Evolutionary conservation across 2,329 filamentous ascomycete species (phyloP).

Genomic region (Arthrobotrys sinensis): DNA sequence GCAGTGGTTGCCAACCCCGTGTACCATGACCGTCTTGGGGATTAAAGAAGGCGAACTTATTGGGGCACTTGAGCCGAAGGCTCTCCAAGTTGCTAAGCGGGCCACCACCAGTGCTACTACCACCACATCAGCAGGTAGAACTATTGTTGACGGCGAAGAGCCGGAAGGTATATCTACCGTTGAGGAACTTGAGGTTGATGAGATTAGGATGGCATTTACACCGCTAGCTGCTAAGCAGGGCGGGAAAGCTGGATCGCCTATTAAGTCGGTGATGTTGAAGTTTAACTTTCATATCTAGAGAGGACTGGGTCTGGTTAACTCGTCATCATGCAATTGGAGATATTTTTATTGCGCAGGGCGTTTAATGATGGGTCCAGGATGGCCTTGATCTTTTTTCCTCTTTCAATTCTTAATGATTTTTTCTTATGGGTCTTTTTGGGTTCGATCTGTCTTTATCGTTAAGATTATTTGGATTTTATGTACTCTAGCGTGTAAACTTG

Average conservation of each 20-base stretch:
- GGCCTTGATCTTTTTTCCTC: no score
- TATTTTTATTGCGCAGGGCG: no score
- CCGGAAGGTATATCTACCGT: neutral
- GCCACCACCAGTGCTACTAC: neutral
- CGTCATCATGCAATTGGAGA: no score
- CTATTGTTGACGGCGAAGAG: neutral
- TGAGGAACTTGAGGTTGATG: slow-evolving; percentile 39
- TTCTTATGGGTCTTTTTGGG: no score
- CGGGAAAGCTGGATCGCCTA: neutral
- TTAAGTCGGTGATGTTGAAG: slow-evolving; percentile 34
- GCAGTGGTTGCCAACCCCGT: slow-evolving; percentile 21
- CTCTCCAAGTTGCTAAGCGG: neutral
- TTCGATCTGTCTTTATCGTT: no score
- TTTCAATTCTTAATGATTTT: no score
- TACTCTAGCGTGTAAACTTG: no score
- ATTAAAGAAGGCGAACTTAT: slow-evolving; percentile 13
- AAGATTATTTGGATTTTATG: no score
- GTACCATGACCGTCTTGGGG: slow-evolving; percentile 28
- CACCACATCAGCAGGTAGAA: neutral
- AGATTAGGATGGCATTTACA: slow-evolving; percentile 27
- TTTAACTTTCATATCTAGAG: slow-evolving; percentile 13
- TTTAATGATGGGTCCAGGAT: no score
- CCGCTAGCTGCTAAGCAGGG: slow-evolving; percentile 13
- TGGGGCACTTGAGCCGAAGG: slow-evolving; percentile 30
- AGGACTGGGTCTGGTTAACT: neutral